Base-by-base conservation (phyloP, 768 basidiomycete genomes). In the Grammothele lineata region DNA sequence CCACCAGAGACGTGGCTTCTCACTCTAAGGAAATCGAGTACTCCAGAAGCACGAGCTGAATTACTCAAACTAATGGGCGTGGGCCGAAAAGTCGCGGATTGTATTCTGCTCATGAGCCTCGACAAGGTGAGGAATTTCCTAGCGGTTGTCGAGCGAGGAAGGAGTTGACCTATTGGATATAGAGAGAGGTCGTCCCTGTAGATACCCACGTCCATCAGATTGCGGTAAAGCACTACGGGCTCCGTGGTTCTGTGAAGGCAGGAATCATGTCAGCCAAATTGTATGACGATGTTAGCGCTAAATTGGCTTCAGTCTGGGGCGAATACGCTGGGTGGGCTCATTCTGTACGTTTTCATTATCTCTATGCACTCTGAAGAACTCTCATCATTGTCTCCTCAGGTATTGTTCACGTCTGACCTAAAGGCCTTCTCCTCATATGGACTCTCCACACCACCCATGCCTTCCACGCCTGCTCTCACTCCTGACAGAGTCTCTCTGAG, bases 201-300 rank as follows among this genome's bases (percentile, higher is more conserved):
- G 96, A 99, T 61, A 96, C 94, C 0, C 96, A 99, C 62, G 88
- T 99, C 23, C 73, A 87, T 53, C 92, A 95, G 60, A 93, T 97
- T 43, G 89, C 90, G 8, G 67, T 75, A 19, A 91, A 87, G 60
- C 71, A 88, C 57, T 90, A 92, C 57, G 84, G 83, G 1, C 58
- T 90, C 10, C 79, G 77, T 55, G 70, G 73, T 5, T 57, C 68
- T 0, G 66, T 66, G 9, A 86, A 86, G 59, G 60, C 71, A 3
- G 24, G 44, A 4, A 69, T 66, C 26, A 87, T 94, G 83, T 84
- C 82, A 0, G 82, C 87, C 0, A 83, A 78, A 53, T 61, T 93
- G 15, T 92, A 94, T 58, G 80, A 84, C 8, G 78, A 83, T 47
- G 74, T 95, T 21, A 83, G 76, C 51, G 57, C 63, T 8, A 84